These are phyloP conservation scores for Podila epigama DNA, from an alignment of 192 early-diverging fungal species.

Conservation along the genomic window DNA sequence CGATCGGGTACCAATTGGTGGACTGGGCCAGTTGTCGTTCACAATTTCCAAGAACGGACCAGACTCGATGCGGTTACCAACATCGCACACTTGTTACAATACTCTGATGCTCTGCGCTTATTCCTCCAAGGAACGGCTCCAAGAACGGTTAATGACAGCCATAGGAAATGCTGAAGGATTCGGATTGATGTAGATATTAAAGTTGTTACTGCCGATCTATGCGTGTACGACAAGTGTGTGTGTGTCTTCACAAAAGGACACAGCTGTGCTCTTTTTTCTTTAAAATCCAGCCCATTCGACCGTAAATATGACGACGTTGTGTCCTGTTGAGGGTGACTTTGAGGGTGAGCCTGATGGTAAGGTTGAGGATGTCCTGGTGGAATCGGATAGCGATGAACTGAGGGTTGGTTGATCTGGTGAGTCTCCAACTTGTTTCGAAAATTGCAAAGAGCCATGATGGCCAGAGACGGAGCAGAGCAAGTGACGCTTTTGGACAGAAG, in stretches of 20 bases:
- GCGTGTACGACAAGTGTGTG: too few relatives aligned
- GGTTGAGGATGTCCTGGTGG: neutral
- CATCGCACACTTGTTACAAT: slow-evolving; percentile 95
- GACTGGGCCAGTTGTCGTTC: slow-evolving; percentile 84
- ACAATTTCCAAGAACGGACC: slow-evolving; percentile 86
- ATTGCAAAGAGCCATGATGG: too few relatives aligned
- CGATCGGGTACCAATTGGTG: slow-evolving; percentile 90
- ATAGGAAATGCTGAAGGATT: slow-evolving; percentile 85
- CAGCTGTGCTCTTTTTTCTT: too few relatives aligned
- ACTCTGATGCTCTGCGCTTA: slow-evolving; percentile 89
- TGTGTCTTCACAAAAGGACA: too few relatives aligned
- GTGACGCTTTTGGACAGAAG: slow-evolving; percentile 75
- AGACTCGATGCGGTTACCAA: slow-evolving; percentile 87
- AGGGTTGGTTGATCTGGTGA: too few relatives aligned
- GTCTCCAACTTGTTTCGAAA: too few relatives aligned
- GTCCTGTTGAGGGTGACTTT: neutral
- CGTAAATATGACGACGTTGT: slow-evolving; percentile 37
- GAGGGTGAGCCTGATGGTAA: neutral
- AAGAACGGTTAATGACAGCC: slow-evolving; percentile 78
- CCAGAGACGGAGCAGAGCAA: slow-evolving; percentile 57
- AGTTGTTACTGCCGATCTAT: too few relatives aligned
- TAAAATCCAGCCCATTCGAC: slow-evolving; percentile 65
- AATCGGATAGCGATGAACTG: neutral
- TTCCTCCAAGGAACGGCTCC: slow-evolving; percentile 76
- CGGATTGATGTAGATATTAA: slow-evolving; percentile 68